Evolutionary conservation across 352 stramenopile genomes (phyloP), one percentile per base, ranked within the genome.

Genomic region (Phytophthora pistaciae): DNA sequence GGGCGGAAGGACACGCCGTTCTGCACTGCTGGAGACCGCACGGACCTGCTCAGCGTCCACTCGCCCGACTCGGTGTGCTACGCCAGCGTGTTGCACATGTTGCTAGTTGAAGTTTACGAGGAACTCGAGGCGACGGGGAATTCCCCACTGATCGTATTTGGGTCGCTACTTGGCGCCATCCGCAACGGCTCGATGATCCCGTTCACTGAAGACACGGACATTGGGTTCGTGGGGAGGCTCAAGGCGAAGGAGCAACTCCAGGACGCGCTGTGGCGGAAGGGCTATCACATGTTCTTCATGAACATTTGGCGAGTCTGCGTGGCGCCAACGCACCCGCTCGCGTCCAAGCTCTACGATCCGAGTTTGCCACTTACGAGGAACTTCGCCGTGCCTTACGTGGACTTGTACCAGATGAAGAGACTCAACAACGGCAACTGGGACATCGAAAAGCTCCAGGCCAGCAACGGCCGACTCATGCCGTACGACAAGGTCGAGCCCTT

Each of bases 131-230:
- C 36, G 1, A 57, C 72, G 4, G 64, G 62, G 6, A 77, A 66
- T 3, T 60, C 60, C 21, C 80, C 83, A 23, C 58, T 74, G 13
- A 54, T 91, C 42, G 27, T 79, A 2, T 91, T 73, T 56, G 80
- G 83, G 25, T 80, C 83, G 16, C 55, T 91, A 29, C 72, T 91
- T 6, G 83, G 83, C 14, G 83, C 80, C 18, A 65, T 91, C 18
- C 79, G 80, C 23, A 80, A 87, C 56, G 68, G 58, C 0, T 81
- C 72, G 38, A 78, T 82, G 40, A 87, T 91, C 58, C 75, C 80
- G 11, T 91, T 80, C 69, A 87, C 80, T 2, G 80, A 88, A 36
- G 83, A 91, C 63, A 74, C 68, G 9, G 83, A 89, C 60, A 68
- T 89, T 20, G 79, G 72, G 0, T 87, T 82, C 64, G 70, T 73